phyloP scores from a whole-genome alignment of 2,329 filamentous ascomycete genomes.

The Fusarium duplospermum region DNA sequence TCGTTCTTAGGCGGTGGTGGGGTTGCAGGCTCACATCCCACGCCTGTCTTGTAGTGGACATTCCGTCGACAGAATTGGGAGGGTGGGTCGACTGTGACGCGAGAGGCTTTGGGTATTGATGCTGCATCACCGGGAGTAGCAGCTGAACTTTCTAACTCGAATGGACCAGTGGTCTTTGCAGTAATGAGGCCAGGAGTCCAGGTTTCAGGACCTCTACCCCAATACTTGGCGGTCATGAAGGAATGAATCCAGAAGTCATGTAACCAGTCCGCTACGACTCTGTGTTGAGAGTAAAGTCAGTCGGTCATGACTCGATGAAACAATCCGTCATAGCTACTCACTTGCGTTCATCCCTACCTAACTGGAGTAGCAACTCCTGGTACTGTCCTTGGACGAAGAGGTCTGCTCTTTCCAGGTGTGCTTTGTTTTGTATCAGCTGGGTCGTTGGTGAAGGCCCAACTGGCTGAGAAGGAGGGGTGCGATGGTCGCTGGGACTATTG shows the following conservation, averaged over 20 bases:
- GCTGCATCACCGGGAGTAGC: background rate
- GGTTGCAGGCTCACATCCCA: rapidly evolving
- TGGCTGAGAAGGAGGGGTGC: background rate
- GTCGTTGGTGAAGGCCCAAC: background rate
- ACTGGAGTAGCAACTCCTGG: background rate
- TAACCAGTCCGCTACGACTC: background rate
- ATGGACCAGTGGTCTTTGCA: background rate
- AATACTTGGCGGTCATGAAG: slow-evolving; percentile 14
- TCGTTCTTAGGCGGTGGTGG: background rate
- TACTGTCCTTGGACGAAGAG: background rate
- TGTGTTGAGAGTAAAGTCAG: background rate
- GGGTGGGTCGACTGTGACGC: background rate
- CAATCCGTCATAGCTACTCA: background rate
- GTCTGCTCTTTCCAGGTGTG: background rate
- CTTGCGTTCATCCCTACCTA: background rate
- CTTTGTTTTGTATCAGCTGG: background rate
- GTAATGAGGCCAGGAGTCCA: background rate
- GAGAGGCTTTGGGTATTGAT: too few species aligned
- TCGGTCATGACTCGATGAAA: background rate
- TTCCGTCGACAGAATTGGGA: background rate
- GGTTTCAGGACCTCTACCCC: background rate
- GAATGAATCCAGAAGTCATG: slow-evolving; percentile 13
- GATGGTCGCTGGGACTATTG: background rate
- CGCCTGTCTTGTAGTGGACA: background rate
- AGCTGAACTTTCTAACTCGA: background rate